phyloP scores from a whole-genome alignment of 768 basidiomycete genomes.

The Lanmaoa pseudosensibilis region DNA sequence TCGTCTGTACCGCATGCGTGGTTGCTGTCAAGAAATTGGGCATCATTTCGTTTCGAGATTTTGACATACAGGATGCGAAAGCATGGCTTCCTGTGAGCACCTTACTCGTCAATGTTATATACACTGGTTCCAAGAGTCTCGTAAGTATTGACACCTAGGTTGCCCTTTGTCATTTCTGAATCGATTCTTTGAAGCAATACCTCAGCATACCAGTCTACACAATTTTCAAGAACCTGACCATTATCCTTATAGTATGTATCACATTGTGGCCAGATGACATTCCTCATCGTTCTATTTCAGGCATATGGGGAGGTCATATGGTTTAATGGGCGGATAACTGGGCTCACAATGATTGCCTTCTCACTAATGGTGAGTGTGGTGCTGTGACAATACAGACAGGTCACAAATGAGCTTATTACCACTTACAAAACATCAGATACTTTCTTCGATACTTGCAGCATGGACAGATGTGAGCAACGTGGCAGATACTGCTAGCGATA shows the following conservation, averaged over 20 bases:
- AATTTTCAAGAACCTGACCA: conserved; percentile 99
- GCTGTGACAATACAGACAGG: neutral
- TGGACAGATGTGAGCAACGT: conserved; percentile 74
- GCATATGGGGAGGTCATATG: conserved; percentile 97
- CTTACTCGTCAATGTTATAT: conserved; percentile 90
- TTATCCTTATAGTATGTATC: conserved; percentile 86
- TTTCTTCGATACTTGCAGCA: conserved; percentile 97
- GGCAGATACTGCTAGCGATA: conserved; percentile 26
- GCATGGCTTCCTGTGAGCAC: conserved; percentile 95
- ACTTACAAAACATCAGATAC: conserved; percentile 49
- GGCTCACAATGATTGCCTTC: conserved; percentile 86
- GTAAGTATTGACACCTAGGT: conserved; percentile 48
- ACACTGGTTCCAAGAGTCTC: conserved; percentile 95
- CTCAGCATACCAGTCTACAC: conserved; percentile 97
- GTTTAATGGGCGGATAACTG: conserved; percentile 90
- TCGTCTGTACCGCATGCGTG: conserved; percentile 84
- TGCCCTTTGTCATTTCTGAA: neutral
- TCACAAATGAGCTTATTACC: neutral
- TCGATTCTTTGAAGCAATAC: conserved; percentile 68
- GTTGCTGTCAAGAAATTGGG: conserved; percentile 67
- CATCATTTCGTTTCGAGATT: conserved; percentile 81
- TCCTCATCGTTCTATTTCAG: conserved; percentile 38
- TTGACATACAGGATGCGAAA: conserved; percentile 81
- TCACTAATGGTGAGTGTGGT: conserved; percentile 73
- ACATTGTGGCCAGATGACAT: neutral